Evolutionary conservation across 2,329 filamentous ascomycete genomes (phyloP), one percentile per base, ranked within the genome.

Genomic region (Fusarium piperis): DNA sequence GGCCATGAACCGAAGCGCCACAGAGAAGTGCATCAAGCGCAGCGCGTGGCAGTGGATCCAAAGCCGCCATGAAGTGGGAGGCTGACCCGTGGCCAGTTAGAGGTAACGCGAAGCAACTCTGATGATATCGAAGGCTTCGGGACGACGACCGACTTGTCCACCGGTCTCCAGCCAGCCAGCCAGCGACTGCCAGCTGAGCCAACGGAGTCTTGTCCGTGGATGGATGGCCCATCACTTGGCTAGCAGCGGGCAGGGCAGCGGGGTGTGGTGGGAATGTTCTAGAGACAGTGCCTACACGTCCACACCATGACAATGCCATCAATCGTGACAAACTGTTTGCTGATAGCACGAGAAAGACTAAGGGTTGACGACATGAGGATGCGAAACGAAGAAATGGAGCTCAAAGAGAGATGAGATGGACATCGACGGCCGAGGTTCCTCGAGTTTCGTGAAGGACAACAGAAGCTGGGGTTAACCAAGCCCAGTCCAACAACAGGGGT

Each of bases 401-500:
- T 48, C 18, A 11, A 33, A 41, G 46, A 28, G 16, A 38, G 4
- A 59, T 36, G 35, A 30, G 38, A 59, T 58, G 36, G 16, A 30
- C 18, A 7, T 9, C 26, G 3, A 28, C 12, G 55, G n/a, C 28
- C 30, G 20, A 30, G 38, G 18, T 35, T 39, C 36, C 33, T 62
- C 16, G n/a, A 41, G 41, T 35, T 12, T 39, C 32, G 33, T 46
- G 44, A 38, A 60, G 23, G 44, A 35, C 26, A 44, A 62, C 41
- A 36, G 56, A 48, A 70, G 52, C 62, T 67, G 62, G 64, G 66
- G 66, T 59, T 58, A 44, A 52, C 62, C 55, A 64, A 53, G 38
- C 55, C 39, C 36, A 74, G 38, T 58, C 30, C 41, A 48, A 46
- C 56, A 70, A 60, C 72, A 68, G 68, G 66, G 65, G 66, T 55